phyloP scores from a whole-genome alignment of 2,329 filamentous ascomycete genomes.

The Neofusicoccum ribis region DNA sequence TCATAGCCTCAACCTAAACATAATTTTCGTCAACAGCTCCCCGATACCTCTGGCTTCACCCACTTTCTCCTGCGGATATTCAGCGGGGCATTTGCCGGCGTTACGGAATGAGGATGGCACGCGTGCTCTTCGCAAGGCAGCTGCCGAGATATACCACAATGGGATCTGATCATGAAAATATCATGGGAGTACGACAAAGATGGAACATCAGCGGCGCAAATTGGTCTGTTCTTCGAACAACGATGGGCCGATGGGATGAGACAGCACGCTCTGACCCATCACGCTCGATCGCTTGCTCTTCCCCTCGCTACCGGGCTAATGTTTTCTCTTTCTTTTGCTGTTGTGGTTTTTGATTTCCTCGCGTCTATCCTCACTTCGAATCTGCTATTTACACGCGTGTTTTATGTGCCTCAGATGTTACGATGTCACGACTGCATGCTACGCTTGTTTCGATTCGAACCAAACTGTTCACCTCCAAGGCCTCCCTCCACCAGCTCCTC shows the following conservation, averaged over 20 bases:
- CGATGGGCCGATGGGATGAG: neutral
- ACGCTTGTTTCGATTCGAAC: constrained; percentile 9
- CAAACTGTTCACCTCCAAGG: neutral
- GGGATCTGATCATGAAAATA: constrained; percentile 18
- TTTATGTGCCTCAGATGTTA: constrained; percentile 19
- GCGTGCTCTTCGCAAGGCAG: neutral
- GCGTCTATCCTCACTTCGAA: neutral
- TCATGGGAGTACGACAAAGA: constrained; percentile 19
- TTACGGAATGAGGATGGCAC: constrained; percentile 19
- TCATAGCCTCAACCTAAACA: constrained; percentile 14
- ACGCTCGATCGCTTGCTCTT: constrained; percentile 9
- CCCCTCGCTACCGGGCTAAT: constrained; percentile 13
- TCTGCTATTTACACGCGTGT: neutral
- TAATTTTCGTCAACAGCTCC: constrained; percentile 11
- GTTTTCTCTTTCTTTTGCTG: neutral
- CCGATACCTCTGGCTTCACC: constrained; percentile 14
- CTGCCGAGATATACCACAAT: constrained; percentile 17
- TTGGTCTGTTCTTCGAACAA: constrained; percentile 13
- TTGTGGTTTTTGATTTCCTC: neutral
- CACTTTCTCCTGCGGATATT: constrained; percentile 19
- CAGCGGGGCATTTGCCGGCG: constrained; percentile 19
- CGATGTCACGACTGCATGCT: constrained; percentile 19
- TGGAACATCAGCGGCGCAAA: constrained; percentile 14
- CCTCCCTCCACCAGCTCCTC: neutral
- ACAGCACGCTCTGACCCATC: constrained; percentile 7